A percentile compares a stretch with the other conserved stretches of the same genome.
Conservation (phyloP, 306 rosid genomes). For the Malus asiatica region DNA sequence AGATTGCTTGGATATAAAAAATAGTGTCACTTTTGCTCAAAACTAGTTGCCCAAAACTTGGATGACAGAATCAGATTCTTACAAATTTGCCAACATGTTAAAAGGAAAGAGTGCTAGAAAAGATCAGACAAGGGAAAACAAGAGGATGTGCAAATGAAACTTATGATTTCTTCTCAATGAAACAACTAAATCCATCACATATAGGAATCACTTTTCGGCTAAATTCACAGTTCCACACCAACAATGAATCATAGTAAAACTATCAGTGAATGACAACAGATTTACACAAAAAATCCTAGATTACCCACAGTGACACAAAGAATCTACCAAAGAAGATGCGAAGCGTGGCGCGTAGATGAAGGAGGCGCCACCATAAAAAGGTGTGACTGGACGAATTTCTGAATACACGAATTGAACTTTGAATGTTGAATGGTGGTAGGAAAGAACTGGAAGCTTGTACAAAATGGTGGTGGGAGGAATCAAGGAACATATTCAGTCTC, state of each 20-base stretch:
- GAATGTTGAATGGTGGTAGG: constrained; percentile 28
- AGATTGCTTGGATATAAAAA: too few relatives aligned
- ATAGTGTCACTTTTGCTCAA: too few relatives aligned
- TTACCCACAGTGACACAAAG: constrained; percentile 46
- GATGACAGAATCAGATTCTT: neutral
- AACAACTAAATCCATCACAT: constrained; percentile 54
- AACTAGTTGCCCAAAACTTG: neutral
- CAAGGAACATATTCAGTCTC: constrained; percentile 89
- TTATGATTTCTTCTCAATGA: constrained; percentile 46
- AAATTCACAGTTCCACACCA: constrained; percentile 38
- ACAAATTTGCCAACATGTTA: neutral
- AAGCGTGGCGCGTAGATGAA: neutral
- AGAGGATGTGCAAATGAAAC: neutral
- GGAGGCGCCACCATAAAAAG: constrained; percentile 30
- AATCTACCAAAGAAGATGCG: constrained; percentile 31
- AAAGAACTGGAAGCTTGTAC: constrained; percentile 34
- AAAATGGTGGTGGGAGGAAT: constrained; percentile 25
- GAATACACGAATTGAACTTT: constrained; percentile 38
- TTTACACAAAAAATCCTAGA: constrained; percentile 64
- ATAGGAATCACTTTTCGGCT: constrained; percentile 43
- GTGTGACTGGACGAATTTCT: constrained; percentile 43
- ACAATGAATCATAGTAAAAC: constrained; percentile 48
- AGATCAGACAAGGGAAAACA: neutral
- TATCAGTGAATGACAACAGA: constrained; percentile 31
- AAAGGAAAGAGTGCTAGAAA: constrained; percentile 6